Conservation (phyloP, 139 green algal species). For the Raphidocelis subcapitata region DNA sequence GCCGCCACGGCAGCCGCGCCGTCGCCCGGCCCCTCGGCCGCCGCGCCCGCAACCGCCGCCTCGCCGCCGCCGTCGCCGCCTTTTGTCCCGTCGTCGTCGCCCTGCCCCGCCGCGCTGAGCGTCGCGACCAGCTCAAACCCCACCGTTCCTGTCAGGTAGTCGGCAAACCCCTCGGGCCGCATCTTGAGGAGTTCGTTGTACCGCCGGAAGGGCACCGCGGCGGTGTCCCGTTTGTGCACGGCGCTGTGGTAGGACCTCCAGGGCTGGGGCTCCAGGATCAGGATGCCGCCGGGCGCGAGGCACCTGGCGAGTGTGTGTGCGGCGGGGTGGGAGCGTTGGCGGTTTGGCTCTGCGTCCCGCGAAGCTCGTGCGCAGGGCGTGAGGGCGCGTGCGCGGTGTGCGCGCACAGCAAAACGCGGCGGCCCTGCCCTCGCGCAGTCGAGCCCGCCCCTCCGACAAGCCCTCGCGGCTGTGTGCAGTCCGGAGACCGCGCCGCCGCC, state of each 20-base stretch:
- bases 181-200: slow-evolving; percentile 51
- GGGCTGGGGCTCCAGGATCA: slow-evolving; percentile 92
- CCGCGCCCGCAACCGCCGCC: no score
- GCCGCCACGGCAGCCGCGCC: no score
- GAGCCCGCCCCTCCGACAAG: not conserved
- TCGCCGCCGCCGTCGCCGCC: no score
- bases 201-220: slow-evolving; percentile 27
- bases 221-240: slow-evolving; percentile 54
- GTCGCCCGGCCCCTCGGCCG: no score
- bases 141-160: slow-evolving; percentile 46
- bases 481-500: not conserved
- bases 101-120: slow-evolving; percentile 35
- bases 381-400: not conserved
- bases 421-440: no score
- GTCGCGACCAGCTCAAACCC: slow-evolving; percentile 58
- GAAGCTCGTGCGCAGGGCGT: not conserved
- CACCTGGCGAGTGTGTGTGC: not conserved
- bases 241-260: slow-evolving; percentile 81
- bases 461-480: not conserved
- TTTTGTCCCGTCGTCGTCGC: no score
- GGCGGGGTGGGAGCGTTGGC: not conserved
- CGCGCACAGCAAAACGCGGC: no score
- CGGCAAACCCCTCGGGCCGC: slow-evolving; percentile 60
- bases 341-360: not conserved
- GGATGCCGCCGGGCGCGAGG: slow-evolving; percentile 65